Evolutionary conservation across 2,329 filamentous ascomycete species (phyloP).

Genomic region (Fusarium algeriense): DNA sequence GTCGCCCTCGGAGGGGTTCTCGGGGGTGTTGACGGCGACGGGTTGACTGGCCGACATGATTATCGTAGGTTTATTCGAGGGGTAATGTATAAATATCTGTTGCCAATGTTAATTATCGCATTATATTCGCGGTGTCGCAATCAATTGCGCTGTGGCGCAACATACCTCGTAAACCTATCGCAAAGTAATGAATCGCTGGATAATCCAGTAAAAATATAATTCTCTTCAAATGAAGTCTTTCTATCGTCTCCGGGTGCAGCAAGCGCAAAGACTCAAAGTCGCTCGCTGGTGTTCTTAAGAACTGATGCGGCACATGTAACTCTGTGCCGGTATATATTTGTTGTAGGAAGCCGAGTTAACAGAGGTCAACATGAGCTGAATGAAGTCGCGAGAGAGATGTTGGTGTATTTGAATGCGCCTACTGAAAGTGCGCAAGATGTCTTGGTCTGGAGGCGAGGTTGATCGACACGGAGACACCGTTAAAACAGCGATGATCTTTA

Average conservation of each 20-base stretch:
- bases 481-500: slow-evolving; percentile 29
- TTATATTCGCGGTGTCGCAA: accelerated
- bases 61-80: slow-evolving; percentile 19
- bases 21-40: slow-evolving; percentile 4
- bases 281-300: slow-evolving; percentile 64
- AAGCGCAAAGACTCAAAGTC: slow-evolving; percentile 78
- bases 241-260: slow-evolving; percentile 62
- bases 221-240: slow-evolving; percentile 62
- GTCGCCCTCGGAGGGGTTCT: slow-evolving; percentile 24
- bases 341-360: slow-evolving; percentile 23
- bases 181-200: background rate
- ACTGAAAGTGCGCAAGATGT: background rate
- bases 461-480: slow-evolving; percentile 33
- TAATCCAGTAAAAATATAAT: background rate
- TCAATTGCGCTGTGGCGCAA: background rate
- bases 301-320: slow-evolving; percentile 58
- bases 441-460: slow-evolving; percentile 24
- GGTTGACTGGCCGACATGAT: slow-evolving; percentile 32
- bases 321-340: slow-evolving; percentile 51
- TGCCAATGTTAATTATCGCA: background rate
- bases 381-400: background rate
- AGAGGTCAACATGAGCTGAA: slow-evolving; percentile 39
- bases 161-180: slow-evolving; percentile 35
- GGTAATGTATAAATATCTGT: slow-evolving; percentile 16
- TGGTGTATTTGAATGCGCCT: slow-evolving; percentile 31